These are phyloP conservation scores for Exobasidium rhododendri DNA, from an alignment of 1,284 basidiomycete genomes.

Conservation along the genomic window DNA sequence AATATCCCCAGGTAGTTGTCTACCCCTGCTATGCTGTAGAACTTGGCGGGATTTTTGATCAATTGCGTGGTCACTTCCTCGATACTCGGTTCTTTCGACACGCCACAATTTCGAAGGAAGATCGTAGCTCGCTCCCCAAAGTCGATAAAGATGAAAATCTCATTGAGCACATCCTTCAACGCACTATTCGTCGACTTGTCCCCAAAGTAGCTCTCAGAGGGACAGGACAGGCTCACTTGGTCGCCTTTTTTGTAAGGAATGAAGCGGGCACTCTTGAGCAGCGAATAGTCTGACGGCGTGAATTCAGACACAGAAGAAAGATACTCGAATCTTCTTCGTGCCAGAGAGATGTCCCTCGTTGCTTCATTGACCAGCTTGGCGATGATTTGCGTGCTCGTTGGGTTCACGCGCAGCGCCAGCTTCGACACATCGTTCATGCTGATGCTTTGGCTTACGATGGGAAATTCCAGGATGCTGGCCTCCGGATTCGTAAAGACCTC, in stretches of 20 bases:
- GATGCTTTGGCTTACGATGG: constrained; percentile 62
- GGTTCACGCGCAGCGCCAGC: constrained; percentile 72
- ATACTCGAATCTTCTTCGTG: constrained; percentile 71
- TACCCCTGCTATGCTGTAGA: constrained; percentile 67
- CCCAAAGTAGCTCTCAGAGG: constrained; percentile 63
- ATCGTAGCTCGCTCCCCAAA: constrained; percentile 78
- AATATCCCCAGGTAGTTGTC: constrained; percentile 71
- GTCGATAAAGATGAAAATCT: constrained; percentile 76
- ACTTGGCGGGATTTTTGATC: constrained; percentile 61
- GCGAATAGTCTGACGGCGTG: constrained; percentile 25
- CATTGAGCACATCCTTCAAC: constrained; percentile 33
- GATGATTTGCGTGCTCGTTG: constrained; percentile 67
- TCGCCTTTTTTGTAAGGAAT: constrained; percentile 37
- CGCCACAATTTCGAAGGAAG: constrained; percentile 79
- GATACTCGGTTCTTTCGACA: constrained; percentile 80
- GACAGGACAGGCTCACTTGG: constrained; percentile 31
- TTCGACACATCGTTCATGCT: constrained; percentile 66
- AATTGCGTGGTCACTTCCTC: constrained; percentile 63
- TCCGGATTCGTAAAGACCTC: constrained; percentile 74
- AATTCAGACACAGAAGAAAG: constrained; percentile 63
- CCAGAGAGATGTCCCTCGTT: constrained; percentile 60
- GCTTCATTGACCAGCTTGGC: constrained; percentile 65
- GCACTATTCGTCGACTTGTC: constrained; percentile 19
- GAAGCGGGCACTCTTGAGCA: constrained; percentile 31
- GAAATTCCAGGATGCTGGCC: constrained; percentile 74